Base-by-base conservation (phyloP, 2,329 filamentous ascomycete genomes). In the Pseudogymnoascus sp. region DNA sequence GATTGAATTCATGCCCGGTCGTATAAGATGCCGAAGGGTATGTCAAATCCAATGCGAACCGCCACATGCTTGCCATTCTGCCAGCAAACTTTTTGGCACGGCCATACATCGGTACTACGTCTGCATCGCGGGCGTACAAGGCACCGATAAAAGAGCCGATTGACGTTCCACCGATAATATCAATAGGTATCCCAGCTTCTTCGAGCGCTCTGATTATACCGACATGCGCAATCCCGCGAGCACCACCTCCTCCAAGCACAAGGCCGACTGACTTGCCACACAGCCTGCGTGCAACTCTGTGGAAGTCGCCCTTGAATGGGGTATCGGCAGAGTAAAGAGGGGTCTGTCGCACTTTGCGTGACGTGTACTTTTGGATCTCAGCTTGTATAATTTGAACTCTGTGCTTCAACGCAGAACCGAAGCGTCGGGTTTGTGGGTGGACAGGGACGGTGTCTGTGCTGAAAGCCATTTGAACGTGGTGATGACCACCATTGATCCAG, bases 1-100 rank as follows among this genome's bases (percentile, higher is more conserved):
- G 90, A 70, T 99, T 99, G 82, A 99, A 99, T 71, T 99, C 94
- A 72, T 99, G 94, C 0, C 94, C 94, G 0, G 94, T 99, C 0
- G 95, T 99, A 76, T 99, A 99, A 1, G 93, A 96, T 6, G 91
- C 91, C 5, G 93, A 94, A 0, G 94, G 94, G 73, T 99, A 99
- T 0, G 94, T 99, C 69, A 99, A 76, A 72, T 99, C 94, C 2
- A 99, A 80, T 0, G 92, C 92, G 73, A 99, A 97, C n/a, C 94
- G 86, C 94, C 94, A 99, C 77, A 97, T 91, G 75, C 93, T 97
- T 48, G 91, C 91, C 95, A 99, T 99, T n/a, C 95, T 89, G 4
- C 94, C 92, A 0, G 94, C 85, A 74, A 99, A 99, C 73, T 97
- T 97, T 82, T 99, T 99, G 12, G 92, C 92, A 51, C 95, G 84